Conservation (phyloP, 805 yeast species). For the Saccharomycopsis schoenii region DNA sequence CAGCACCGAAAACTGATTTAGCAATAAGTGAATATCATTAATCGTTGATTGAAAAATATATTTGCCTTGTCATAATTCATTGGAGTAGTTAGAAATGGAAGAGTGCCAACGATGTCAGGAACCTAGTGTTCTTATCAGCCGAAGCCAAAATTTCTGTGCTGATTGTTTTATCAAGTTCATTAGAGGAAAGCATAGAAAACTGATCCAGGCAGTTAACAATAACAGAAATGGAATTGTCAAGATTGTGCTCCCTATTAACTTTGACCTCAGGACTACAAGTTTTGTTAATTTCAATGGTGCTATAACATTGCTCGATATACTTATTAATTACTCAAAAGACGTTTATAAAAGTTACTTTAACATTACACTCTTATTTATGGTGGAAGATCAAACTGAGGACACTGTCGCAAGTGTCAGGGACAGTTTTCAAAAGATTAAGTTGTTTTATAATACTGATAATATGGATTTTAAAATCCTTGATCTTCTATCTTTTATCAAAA, state of each 20-base stretch:
- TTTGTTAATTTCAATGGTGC: conserved; percentile 23
- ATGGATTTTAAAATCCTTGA: conserved; percentile 9
- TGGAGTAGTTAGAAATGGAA: conserved; percentile 1
- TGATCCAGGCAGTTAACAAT: conserved; percentile 34
- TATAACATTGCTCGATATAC: conserved; percentile 30
- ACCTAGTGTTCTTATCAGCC: conserved; percentile 25
- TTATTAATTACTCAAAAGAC: conserved; percentile 30
- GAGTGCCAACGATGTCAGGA: conserved; percentile 26
- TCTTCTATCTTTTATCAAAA: conserved; percentile 7
- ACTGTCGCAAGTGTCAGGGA: background rate
- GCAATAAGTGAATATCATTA: too few species aligned
- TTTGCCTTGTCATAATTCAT: background rate
- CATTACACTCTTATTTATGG: conserved; percentile 9
- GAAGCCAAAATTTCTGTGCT: conserved; percentile 33
- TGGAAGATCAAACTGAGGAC: background rate
- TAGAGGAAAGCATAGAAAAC: conserved; percentile 37
- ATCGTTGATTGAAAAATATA: too few species aligned
- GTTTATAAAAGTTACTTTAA: conserved; percentile 21
- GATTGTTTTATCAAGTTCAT: conserved; percentile 33
- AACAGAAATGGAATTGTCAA: conserved; percentile 28
- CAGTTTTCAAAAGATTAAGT: conserved; percentile 2
- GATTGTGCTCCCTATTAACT: conserved; percentile 31
- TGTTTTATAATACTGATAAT: conserved; percentile 1
- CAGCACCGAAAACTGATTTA: too few species aligned
- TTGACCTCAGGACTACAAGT: conserved; percentile 22